Evolutionary conservation across 495 filamentous ascomycete genomes (phyloP).

Genomic region (Tuber umbilicatum): DNA sequence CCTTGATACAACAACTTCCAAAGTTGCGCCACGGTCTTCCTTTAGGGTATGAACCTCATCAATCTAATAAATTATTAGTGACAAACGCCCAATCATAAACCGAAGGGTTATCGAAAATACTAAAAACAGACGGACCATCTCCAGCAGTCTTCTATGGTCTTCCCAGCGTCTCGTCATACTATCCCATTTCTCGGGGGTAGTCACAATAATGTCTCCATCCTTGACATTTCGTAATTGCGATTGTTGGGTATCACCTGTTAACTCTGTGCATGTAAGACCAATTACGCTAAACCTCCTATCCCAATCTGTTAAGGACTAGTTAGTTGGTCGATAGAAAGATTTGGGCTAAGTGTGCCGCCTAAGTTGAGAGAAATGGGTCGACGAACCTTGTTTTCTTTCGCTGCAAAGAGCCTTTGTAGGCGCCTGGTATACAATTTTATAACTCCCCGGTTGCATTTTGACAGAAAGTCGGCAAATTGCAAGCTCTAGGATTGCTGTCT

Average conservation of each 20-base stretch:
- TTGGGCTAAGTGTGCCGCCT: neutral
- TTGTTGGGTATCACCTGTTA: slow-evolving; percentile 86
- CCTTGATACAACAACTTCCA: slow-evolving; percentile 86
- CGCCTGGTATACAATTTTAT: slow-evolving; percentile 93
- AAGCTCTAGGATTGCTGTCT: slow-evolving; percentile 84
- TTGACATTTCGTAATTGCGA: slow-evolving; percentile 67
- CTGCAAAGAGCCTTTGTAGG: slow-evolving; percentile 90
- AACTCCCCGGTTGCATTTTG: slow-evolving; percentile 57
- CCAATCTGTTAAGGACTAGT: slow-evolving; percentile 63
- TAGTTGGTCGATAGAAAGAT: slow-evolving; percentile 17
- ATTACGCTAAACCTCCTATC: slow-evolving; percentile 70
- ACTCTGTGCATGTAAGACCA: slow-evolving; percentile 69
- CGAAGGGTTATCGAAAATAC: slow-evolving; percentile 9
- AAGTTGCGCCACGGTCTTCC: slow-evolving; percentile 76
- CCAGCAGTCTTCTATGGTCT: slow-evolving; percentile 75
- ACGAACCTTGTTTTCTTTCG: slow-evolving; percentile 52
- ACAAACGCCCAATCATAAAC: neutral
- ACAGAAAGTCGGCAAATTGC: slow-evolving; percentile 77
- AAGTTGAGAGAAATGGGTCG: neutral
- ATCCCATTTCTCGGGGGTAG: slow-evolving; percentile 98
- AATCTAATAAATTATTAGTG: slow-evolving; percentile 47
- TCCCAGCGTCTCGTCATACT: slow-evolving; percentile 94
- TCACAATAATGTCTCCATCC: slow-evolving; percentile 83
- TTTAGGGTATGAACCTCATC: slow-evolving; percentile 96
- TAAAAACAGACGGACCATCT: slow-evolving; percentile 81